Conservation (phyloP, 208 protist species). For the Leishmania major region DNA sequence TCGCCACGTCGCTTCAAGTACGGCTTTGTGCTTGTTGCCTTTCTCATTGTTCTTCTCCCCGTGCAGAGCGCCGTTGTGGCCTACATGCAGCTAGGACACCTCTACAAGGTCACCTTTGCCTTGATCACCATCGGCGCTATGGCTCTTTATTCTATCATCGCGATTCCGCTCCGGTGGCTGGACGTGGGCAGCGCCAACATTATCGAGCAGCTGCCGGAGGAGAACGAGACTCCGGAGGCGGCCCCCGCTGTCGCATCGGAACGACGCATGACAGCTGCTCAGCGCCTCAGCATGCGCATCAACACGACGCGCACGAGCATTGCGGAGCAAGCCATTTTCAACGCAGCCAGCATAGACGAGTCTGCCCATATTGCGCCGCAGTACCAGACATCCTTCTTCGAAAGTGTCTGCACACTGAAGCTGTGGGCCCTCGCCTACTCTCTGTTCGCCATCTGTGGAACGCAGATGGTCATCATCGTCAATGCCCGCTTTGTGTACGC, state of each 20-base stretch:
- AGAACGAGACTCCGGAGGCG: background rate
- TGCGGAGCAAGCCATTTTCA: constrained; percentile 23
- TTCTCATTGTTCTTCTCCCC: constrained; percentile 72
- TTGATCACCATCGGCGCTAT: constrained; percentile 39
- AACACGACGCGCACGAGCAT: constrained; percentile 39
- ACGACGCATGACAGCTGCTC: constrained; percentile 20
- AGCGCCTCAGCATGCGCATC: constrained; percentile 39
- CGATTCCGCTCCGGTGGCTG: constrained; percentile 54
- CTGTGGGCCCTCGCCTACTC: constrained; percentile 66
- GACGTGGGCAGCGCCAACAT: constrained; percentile 39
- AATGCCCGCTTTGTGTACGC: constrained; percentile 83
- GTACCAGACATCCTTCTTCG: constrained; percentile 65
- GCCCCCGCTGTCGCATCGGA: constrained; percentile 2
- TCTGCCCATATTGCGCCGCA: constrained; percentile 67
- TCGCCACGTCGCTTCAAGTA: constrained; percentile 63
- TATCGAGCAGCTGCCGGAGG: constrained; percentile 16
- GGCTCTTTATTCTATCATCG: constrained; percentile 44
- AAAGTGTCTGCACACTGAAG: constrained; percentile 35
- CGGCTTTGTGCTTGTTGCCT: constrained; percentile 58
- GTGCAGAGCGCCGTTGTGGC: constrained; percentile 53
- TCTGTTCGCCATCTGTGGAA: constrained; percentile 43
- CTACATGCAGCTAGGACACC: constrained; percentile 33
- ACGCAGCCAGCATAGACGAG: constrained; percentile 21
- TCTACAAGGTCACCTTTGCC: constrained; percentile 46
- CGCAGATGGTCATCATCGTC: constrained; percentile 66